Percentiles rank a stretch among this genome's conserved stretches.
These are phyloP conservation scores for Insectozyma bohioensis DNA, from an alignment of 1,139 yeast species.

Conservation along the genomic window DNA sequence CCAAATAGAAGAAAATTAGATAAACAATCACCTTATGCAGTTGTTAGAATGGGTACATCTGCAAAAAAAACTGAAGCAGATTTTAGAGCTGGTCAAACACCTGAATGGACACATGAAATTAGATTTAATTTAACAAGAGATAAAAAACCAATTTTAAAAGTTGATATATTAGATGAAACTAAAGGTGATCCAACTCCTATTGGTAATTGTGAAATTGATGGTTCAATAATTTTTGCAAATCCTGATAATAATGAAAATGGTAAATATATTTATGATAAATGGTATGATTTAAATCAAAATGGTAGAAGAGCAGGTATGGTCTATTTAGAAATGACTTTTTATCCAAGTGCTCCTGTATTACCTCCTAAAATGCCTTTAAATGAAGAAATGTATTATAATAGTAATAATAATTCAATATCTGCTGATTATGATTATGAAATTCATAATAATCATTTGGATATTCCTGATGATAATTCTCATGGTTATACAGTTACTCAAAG, in stretches of 20 bases:
- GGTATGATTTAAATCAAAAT: slow-evolving; percentile 73
- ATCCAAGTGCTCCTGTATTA: slow-evolving; percentile 58
- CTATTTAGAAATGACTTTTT: slow-evolving; percentile 88
- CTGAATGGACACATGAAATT: slow-evolving; percentile 79
- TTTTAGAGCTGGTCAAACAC: slow-evolving; percentile 87
- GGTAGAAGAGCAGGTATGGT: slow-evolving; percentile 87
- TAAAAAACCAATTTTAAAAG: slow-evolving; percentile 58
- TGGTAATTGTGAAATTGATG: slow-evolving; percentile 78
- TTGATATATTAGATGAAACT: slow-evolving; percentile 84
- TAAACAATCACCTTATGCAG: slow-evolving; percentile 86
- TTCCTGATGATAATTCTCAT: neutral
- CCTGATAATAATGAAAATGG: slow-evolving; percentile 55
- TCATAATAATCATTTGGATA: neutral
- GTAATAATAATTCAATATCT: neutral
- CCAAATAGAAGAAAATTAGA: slow-evolving; percentile 82
- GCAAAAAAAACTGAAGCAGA: slow-evolving; percentile 75
- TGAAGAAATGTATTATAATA: too few species aligned
- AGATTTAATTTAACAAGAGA: slow-evolving; percentile 66
- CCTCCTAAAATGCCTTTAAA: slow-evolving; percentile 40
- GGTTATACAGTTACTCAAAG: neutral
- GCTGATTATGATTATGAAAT: neutral
- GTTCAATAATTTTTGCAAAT: slow-evolving; percentile 59
- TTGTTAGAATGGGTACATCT: slow-evolving; percentile 75
- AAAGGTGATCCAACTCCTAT: slow-evolving; percentile 84
- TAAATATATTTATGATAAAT: slow-evolving; percentile 70